Conservation (phyloP, 306 rosid species). For the Cyamopsis tetragonoloba region DNA sequence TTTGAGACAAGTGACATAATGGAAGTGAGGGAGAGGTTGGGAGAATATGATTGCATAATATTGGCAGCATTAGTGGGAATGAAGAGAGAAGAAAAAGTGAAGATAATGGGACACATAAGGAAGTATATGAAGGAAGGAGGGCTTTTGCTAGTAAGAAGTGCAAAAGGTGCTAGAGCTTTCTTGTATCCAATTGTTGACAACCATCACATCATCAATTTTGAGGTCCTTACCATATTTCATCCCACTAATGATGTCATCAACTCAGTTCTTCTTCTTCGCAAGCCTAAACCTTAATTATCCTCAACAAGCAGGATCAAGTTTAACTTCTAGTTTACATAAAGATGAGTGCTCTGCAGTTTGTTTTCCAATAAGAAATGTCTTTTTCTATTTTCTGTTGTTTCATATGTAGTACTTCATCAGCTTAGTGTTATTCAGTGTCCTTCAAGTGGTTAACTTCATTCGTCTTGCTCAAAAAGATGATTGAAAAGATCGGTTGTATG, state of each 20-base stretch:
- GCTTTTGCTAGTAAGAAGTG: slow-evolving; percentile 60
- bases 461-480: background rate
- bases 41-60: slow-evolving; percentile 61
- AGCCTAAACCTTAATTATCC: slow-evolving; percentile 29
- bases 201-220: slow-evolving; percentile 46
- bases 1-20: slow-evolving; percentile 51
- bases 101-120: slow-evolving; percentile 47
- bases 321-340: too few species aligned
- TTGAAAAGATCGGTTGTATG: background rate
- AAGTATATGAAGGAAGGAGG: slow-evolving; percentile 69
- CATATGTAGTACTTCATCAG: background rate
- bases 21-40: slow-evolving; percentile 53
- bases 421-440: slow-evolving; percentile 1
- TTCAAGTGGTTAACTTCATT: background rate
- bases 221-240: slow-evolving; percentile 56
- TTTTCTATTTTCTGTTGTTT: background rate
- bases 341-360: background rate
- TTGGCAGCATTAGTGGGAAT: slow-evolving; percentile 79
- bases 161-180: slow-evolving; percentile 72
- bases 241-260: slow-evolving; percentile 67
- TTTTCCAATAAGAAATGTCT: background rate
- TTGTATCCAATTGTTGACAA: slow-evolving; percentile 66
- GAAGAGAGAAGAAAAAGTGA: slow-evolving; percentile 47
- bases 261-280: slow-evolving; percentile 62
- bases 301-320: too few species aligned